Evolutionary conservation across 352 stramenopile genomes (phyloP), one percentile per base, ranked within the genome.

Genomic region (Bremia lactucae): DNA sequence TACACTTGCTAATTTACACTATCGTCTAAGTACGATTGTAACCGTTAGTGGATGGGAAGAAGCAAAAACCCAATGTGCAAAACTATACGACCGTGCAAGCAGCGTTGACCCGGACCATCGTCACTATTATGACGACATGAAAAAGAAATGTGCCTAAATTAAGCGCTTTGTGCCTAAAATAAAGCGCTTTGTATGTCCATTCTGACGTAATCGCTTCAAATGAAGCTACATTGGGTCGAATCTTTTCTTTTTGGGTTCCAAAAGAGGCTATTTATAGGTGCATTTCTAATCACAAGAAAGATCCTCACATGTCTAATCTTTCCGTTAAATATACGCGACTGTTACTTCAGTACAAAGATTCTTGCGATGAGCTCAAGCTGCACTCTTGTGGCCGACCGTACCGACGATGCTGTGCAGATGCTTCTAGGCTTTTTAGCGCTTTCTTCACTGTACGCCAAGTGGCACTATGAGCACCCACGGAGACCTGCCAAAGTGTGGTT

Each of bases 361-460:
- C 33, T 40, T 29, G 21, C 26, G 0, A 68, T 68, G 58, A 66
- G 65, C 48, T 57, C 61, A 11, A 58, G 64, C 31, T 86, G 72
- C 60, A 86, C 72, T 26, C 62, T 86, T 45, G 72, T 86, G 39
- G 68, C 67, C 11, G 72, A 86, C 48, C 63, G 68, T 46, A 83
- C 68, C 29, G 73, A 86, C 42, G 67, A 83, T 44, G 68, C 72
- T 21, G 65, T 90, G 55, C 77, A 90, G 54, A 70, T 90, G 37
- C 55, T 73, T 24, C 59, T 90, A 14, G 77, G 77, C 40, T 69
- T 87, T 44, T 64, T 90, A 19, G 77, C 77, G 42, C 61, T 90
- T 37, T 87, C 73, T 14, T 83, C 74, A 21, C 60, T 90, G 11
- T 84, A 82, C 43, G 68, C 64, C 42, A 90, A 90, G 40, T 83